Percentiles rank a stretch among this genome's conserved stretches.
Evolutionary conservation across 805 yeast species (phyloP).

Genomic region (Barnettozyma vustinii): DNA sequence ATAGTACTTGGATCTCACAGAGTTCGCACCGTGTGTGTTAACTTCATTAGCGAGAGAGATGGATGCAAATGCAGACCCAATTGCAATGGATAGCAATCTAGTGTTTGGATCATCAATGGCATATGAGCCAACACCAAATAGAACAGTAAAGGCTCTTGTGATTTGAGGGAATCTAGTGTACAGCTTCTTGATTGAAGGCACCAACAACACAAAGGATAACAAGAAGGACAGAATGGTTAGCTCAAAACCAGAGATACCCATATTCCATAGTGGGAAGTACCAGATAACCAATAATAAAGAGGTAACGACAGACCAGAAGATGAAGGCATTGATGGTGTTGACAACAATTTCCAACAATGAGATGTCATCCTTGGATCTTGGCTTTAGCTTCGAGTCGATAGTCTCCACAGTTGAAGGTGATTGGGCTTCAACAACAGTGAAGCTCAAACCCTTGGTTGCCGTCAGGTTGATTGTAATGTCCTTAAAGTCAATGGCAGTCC

Average conservation of each 20-base stretch:
- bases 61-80: constrained; percentile 60
- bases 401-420: background rate
- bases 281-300: constrained; percentile 83
- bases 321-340: constrained; percentile 57
- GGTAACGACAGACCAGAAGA: constrained; percentile 83
- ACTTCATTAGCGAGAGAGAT: constrained; percentile 43
- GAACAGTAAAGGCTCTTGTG: constrained; percentile 47
- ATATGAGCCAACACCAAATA: constrained; percentile 74
- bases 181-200: constrained; percentile 38
- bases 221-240: constrained; percentile 53
- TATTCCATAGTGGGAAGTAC: constrained; percentile 97
- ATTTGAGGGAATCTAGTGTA: constrained; percentile 44
- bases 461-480: constrained; percentile 44
- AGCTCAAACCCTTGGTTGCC: constrained; percentile 15
- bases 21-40: constrained; percentile 22
- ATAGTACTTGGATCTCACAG: constrained; percentile 26
- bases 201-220: constrained; percentile 51
- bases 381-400: constrained; percentile 9
- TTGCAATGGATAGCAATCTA: constrained; percentile 59
- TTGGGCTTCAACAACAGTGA: constrained; percentile 15
- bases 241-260: constrained; percentile 97
- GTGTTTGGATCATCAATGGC: constrained; percentile 60
- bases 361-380: constrained; percentile 22
- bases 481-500: constrained; percentile 66
- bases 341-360: constrained; percentile 33